Percentiles rank a stretch among this genome's conserved stretches.
Evolutionary conservation across 2,329 filamentous ascomycete genomes (phyloP).

Genomic region (Blumeriella jaapii): DNA sequence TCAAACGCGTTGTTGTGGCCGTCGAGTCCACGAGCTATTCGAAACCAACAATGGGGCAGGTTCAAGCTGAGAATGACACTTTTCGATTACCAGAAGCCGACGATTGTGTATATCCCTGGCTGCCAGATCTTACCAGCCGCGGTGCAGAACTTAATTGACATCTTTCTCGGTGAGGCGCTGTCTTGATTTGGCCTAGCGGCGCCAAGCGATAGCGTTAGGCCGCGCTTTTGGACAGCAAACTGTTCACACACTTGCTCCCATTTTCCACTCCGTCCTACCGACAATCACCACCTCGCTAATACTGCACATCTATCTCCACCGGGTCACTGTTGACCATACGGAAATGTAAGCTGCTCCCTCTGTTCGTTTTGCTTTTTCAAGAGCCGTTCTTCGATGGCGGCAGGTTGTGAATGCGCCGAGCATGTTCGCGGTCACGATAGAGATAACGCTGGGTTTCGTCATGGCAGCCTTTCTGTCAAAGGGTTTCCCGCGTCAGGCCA

Average conservation of each 20-base stretch:
- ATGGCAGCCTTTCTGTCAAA: slow-evolving; percentile 21
- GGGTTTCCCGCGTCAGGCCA: too few species aligned
- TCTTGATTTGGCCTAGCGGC: slow-evolving; percentile 1
- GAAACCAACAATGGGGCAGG: too few species aligned
- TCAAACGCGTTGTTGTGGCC: too few species aligned
- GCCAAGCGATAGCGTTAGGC: slow-evolving; percentile 4
- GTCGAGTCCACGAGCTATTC: too few species aligned
- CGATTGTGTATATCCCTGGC: neutral
- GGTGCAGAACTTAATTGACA: slow-evolving; percentile 1
- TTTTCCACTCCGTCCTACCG: slow-evolving; percentile 16
- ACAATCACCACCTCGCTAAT: slow-evolving; percentile 24
- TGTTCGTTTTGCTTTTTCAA: slow-evolving; percentile 4
- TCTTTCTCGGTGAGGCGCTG: slow-evolving; percentile 1
- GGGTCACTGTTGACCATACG: slow-evolving; percentile 21
- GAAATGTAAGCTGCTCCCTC: slow-evolving; percentile 19
- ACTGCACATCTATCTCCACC: slow-evolving; percentile 23
- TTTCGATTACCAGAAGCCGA: too few species aligned
- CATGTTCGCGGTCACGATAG: slow-evolving; percentile 11
- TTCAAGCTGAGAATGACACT: too few species aligned
- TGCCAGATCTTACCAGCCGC: neutral
- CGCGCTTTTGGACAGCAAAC: slow-evolving; percentile 11
- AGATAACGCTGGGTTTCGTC: slow-evolving; percentile 12
- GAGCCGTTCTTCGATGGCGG: slow-evolving; percentile 5
- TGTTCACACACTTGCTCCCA: slow-evolving; percentile 19
- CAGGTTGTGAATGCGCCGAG: slow-evolving; percentile 13